Evolutionary conservation across 2,329 filamentous ascomycete genomes (phyloP), one percentile per base, ranked within the genome.

Genomic region (Fusarium begoniae): DNA sequence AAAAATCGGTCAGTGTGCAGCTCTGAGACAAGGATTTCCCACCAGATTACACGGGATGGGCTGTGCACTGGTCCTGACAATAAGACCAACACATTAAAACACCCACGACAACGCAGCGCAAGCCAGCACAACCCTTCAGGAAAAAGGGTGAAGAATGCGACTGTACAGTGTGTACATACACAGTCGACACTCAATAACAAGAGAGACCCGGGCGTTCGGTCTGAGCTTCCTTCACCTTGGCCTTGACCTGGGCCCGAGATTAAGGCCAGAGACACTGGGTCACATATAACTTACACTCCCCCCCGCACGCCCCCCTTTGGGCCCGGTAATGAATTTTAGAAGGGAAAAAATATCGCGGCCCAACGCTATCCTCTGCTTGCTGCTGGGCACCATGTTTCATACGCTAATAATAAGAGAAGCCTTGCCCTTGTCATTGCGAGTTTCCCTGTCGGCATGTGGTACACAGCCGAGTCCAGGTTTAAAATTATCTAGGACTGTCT

Each of bases 381-480:
- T 77, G 74, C 70, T 75, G 67, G 67, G 72, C 75, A 76, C 72
- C 75, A 73, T 77, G 75, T 77, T 77, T 77, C 75, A 73, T 74
- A 77, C 69, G 70, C 75, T 77, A 77, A 77, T 74, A 74, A 74
- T 65, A 69, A 74, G 63, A 69, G 75, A 76, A 72, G 63, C 65
- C 66, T 67, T 58, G 61, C 70, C 74, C 72, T 69, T 77, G 74
- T 66, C 57, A 69, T 43, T 53, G 63, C 62, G 50, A 72, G 60
- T 75, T 55, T 55, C 75, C 72, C 65, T 77, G 70, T 63, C 66
- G 72, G 61, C 67, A 75, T 78, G 74, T 64, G 68, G 70, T 73
- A 54, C 74, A 75, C 72, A 75, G 74, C 74, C 70, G 67, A 67
- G 63, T 63, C 60, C 53, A 73, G 54, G 73, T 53, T 53, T 53